Percentiles rank a stretch among this genome's conserved stretches.
phyloP scores from a whole-genome alignment of 176 grass and related monocot species.

The Areca catechu region DNA sequence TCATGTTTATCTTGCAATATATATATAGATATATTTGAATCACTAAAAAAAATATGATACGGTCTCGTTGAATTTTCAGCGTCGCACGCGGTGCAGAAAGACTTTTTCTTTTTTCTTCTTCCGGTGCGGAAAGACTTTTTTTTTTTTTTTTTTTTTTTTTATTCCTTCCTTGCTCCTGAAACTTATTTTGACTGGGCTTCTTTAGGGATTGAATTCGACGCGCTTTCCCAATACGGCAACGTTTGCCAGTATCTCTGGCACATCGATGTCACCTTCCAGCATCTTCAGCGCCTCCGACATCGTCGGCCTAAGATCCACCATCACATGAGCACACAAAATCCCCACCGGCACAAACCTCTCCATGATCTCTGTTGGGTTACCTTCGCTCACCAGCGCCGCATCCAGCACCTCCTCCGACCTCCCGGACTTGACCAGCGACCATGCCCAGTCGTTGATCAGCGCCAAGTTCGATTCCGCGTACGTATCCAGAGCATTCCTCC shows the following conservation, averaged over 20 bases:
- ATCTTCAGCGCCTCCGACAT: slow-evolving; percentile 83
- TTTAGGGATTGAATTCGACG: no score
- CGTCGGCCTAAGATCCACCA: slow-evolving; percentile 67
- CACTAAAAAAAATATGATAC: no score
- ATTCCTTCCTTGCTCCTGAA: no score
- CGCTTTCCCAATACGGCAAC: no score
- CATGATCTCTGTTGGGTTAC: slow-evolving; percentile 41
- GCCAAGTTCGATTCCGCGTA: slow-evolving; percentile 49
- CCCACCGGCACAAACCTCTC: slow-evolving; percentile 77
- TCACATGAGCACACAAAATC: slow-evolving; percentile 81
- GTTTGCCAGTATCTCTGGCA: slow-evolving; percentile 65
- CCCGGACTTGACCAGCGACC: slow-evolving; percentile 55
- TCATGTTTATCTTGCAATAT: no score
- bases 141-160: no score
- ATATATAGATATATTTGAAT: no score
- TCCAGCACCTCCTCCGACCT: slow-evolving; percentile 42
- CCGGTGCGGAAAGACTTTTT: no score
- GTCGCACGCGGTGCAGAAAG: no score
- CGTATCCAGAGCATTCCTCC: slow-evolving; percentile 60
- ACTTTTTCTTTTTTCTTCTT: no score
- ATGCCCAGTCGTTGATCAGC: slow-evolving; percentile 84
- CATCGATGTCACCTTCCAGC: slow-evolving; percentile 67
- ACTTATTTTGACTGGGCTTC: no score
- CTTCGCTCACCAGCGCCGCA: slow-evolving; percentile 7
- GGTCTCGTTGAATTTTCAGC: no score